Percentiles rank a stretch among this genome's conserved stretches.
Conservation (phyloP, 1,139 yeast genomes). For the Sugiyamaella sp. region DNA sequence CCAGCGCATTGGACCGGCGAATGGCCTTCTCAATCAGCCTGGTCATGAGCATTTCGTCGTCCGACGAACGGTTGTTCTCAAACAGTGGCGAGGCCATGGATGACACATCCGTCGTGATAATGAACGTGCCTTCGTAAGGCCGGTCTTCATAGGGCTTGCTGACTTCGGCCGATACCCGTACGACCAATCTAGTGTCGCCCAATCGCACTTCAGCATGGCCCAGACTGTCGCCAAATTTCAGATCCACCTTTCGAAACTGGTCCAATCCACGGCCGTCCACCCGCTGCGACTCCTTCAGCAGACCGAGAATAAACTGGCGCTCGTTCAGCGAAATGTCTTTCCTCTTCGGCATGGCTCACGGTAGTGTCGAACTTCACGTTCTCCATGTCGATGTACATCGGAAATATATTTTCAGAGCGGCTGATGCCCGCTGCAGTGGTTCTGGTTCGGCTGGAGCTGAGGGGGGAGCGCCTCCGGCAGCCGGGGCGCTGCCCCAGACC, state of each 20-base stretch:
- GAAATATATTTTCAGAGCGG: conserved; percentile 3
- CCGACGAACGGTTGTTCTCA: conserved; percentile 70
- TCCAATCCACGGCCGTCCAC: conserved; percentile 69
- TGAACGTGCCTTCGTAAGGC: conserved; percentile 90
- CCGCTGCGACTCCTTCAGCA: conserved; percentile 64
- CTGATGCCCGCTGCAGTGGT: neutral
- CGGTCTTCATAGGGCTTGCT: conserved; percentile 84
- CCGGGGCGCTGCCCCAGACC: too few relatives aligned
- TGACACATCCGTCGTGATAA: conserved; percentile 80
- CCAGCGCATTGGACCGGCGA: conserved; percentile 85
- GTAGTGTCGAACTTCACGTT: neutral
- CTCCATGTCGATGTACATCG: neutral
- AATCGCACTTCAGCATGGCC: conserved; percentile 80
- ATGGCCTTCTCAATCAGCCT: conserved; percentile 89
- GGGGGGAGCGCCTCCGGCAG: too few relatives aligned
- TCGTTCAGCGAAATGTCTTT: conserved; percentile 71
- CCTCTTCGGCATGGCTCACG: conserved; percentile 54
- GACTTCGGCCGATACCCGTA: conserved; percentile 79
- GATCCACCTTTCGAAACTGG: conserved; percentile 64
- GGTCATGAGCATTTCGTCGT: conserved; percentile 77
- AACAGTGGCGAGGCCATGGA: conserved; percentile 89
- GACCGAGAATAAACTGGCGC: conserved; percentile 59
- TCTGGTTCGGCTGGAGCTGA: too few relatives aligned
- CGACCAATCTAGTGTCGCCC: conserved; percentile 74
- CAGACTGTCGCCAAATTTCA: conserved; percentile 66